Evolutionary conservation across 192 early-diverging fungal species (phyloP).

Genomic region (Chytriomyces sp.): DNA sequence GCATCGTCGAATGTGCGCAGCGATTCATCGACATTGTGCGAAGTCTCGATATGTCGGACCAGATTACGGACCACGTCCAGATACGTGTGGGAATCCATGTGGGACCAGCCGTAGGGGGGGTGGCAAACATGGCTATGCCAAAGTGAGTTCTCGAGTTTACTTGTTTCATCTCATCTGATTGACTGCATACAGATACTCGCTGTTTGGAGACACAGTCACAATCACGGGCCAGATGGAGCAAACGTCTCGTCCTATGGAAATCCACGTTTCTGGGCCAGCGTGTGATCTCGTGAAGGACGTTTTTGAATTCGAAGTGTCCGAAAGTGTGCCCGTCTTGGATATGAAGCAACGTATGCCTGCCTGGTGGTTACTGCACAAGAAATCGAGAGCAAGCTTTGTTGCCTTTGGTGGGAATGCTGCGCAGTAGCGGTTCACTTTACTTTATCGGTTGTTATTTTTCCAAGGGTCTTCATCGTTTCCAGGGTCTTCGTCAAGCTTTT

Average conservation of each 20-base stretch:
- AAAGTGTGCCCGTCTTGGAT: conserved; percentile 28
- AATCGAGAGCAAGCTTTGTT: not conserved
- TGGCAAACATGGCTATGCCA: conserved; percentile 49
- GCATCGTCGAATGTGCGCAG: conserved; percentile 45
- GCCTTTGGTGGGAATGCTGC: not conserved
- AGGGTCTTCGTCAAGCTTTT: not conserved
- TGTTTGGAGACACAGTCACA: conserved; percentile 51
- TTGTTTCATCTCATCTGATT: conserved; percentile 7
- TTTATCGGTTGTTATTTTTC: not conserved
- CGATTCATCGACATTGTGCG: conserved; percentile 42
- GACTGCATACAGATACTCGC: conserved; percentile 22
- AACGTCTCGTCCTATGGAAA: conserved; percentile 43
- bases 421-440: not conserved
- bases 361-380: conserved; percentile 44
- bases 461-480: not conserved
- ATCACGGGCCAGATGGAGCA: conserved; percentile 49
- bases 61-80: conserved; percentile 34
- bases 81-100: conserved; percentile 55
- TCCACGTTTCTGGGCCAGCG: conserved; percentile 42
- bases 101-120: conserved; percentile 49
- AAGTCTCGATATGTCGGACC: conserved; percentile 51
- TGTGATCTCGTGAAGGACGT: conserved; percentile 41
- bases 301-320: conserved; percentile 29
- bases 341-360: conserved; percentile 34
- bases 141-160: conserved; percentile 34